Evolutionary conservation across 2,329 filamentous ascomycete species (phyloP), one percentile per base, ranked within the genome.

Genomic region (Trichophyton verrucosum): DNA sequence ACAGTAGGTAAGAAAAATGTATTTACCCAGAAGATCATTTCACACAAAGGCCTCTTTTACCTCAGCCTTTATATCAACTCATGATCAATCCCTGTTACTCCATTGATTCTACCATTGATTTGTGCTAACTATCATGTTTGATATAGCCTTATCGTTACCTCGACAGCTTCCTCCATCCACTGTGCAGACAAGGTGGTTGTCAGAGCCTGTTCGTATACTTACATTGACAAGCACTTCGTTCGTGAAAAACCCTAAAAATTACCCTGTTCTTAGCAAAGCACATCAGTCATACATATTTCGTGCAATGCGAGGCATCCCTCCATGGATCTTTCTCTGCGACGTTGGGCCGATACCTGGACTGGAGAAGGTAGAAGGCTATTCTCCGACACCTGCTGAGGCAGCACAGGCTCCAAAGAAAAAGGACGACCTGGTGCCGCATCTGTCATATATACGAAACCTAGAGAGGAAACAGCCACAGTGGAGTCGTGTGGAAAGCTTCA

Each of bases 391-490:
- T 6, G 80, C 84, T 2, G 87, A 94, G 70, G 84, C 87, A 5
- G 76, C 82, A 15, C 74, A 70, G 6, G 68, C 71, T 13, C 75
- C 71, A 20, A 78, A 80, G 66, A 80, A 81, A 65, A 71, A 77
- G 65, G 74, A 80, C 67, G 80, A 86, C 62, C 78, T 80, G 1
- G 81, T 81, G 2, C 81, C 83, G 1, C 83, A 96, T 70, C 78
- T 95, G 30, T 85, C 84, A 3, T 99, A 99, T 70, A 78, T 99
- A 62, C 83, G 87, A 65, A 87, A 94, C 74, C 77, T 99, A 0
- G 91, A 97, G 72, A 81, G 84, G 56, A 88, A 88, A 62, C 92
- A 97, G 69, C 85, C 86, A 7, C 79, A 85, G 1, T 78, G 80
- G 47, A 81, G 80, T 20, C 75, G 78, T 3, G 80, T 89, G 59